Evolutionary conservation across 2,329 filamentous ascomycete species (phyloP).

Genomic region (Diaporthe amygdali): DNA sequence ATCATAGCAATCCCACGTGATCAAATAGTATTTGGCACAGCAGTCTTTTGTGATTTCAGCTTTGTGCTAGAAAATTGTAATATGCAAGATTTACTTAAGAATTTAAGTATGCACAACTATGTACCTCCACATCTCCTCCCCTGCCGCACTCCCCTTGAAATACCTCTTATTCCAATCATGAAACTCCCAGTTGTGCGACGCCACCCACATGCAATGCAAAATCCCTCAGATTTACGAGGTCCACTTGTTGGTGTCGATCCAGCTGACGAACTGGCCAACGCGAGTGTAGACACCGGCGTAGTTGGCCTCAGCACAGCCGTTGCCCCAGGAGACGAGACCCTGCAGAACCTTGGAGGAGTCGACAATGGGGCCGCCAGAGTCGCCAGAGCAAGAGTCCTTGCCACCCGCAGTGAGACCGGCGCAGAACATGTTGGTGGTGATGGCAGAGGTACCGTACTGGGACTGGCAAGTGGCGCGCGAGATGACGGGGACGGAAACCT

Average conservation of each 20-base stretch:
- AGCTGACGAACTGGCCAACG: slow-evolving; percentile 33
- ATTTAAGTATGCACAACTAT: neutral
- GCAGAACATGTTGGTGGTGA: slow-evolving; percentile 40
- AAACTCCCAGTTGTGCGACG: neutral
- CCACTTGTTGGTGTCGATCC: slow-evolving; percentile 32
- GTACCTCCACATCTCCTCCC: neutral
- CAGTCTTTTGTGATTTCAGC: neutral
- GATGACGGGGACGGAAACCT: slow-evolving; percentile 38
- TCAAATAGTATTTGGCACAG: too few relatives aligned
- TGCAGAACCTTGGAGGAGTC: slow-evolving; percentile 29
- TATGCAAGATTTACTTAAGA: neutral
- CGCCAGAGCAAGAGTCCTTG: slow-evolving; percentile 39
- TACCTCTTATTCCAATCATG: neutral
- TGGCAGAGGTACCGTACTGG: slow-evolving; percentile 30
- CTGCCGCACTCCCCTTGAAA: too few relatives aligned
- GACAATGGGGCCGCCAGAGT: slow-evolving; percentile 39
- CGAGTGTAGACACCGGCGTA: slow-evolving; percentile 36
- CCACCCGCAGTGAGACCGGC: slow-evolving; percentile 34
- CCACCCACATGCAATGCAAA: neutral
- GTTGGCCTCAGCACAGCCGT: slow-evolving; percentile 34
- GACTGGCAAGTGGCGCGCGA: slow-evolving; percentile 32
- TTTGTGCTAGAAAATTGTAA: neutral
- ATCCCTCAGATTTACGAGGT: slow-evolving; percentile 1
- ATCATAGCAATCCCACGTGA: too few relatives aligned
- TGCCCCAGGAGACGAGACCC: slow-evolving; percentile 38